Base-by-base conservation (phyloP, 495 filamentous ascomycete genomes). In the Lichenothelia convexa region DNA sequence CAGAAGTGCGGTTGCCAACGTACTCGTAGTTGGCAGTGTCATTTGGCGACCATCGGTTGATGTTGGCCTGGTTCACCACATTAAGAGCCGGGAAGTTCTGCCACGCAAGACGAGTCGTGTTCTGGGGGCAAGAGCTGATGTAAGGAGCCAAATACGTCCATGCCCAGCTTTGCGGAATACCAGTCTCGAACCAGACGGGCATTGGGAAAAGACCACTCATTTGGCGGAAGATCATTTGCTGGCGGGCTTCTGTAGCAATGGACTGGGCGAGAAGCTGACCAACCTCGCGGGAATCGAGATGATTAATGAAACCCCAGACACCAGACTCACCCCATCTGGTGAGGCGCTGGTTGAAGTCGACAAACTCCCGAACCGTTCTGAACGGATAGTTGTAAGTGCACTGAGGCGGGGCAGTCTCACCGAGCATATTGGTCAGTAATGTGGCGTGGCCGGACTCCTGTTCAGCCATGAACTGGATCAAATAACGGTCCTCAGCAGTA, bases 161-260 rank as follows among this genome's bases (percentile, higher is more conserved):
- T 1, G 76, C 71, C 80, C 85, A 91, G 0, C 75, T 80, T 50
- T 92, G 84, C 0, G 82, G 81, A 15, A 85, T 68, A 18, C 80
- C 80, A 8, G 71, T 64, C 53, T 84, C 71, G 51, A 87, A 86
- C 78, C 78, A 92, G 2, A 78, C 79, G 0, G 80, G 75, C 77
- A 81, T 84, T 2, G 83, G 80, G 56, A 79, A 80, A 17, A 91
- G 68, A 18, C 82, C 84, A 20, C 72, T 65, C 55, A 91, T 80
- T 44, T 92, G 82, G 17, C 83, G 77, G 67, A 89, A 92, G 39
- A 80, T 78, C 62, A 85, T 66, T 58, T 93, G 80, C 58, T 92
- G 85, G 2, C 84, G 74, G 11, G 80, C 77, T 46, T 92, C 85
- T 12, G 73, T 78, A 16, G 80, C 68, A 55, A 93, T 79, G 18